Percentiles rank a stretch among this genome's conserved stretches.
These are phyloP conservation scores for Penicillium chermesinum DNA, from an alignment of 495 filamentous ascomycete genomes.

Conservation along the genomic window DNA sequence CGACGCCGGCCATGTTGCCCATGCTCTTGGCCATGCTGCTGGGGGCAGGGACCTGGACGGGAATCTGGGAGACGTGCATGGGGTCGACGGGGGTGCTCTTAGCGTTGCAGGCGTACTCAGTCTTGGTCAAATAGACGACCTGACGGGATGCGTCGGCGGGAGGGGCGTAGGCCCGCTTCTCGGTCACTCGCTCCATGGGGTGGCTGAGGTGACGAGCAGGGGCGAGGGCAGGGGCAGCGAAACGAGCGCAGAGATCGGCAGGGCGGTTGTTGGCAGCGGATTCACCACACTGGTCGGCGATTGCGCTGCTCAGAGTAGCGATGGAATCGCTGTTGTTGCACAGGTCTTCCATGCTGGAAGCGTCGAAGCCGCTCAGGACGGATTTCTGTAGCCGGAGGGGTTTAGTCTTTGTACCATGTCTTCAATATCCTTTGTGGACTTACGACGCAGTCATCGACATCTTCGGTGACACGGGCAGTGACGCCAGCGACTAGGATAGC, in stretches of 20 bases:
- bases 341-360: slow-evolving; percentile 9
- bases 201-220: slow-evolving; percentile 19
- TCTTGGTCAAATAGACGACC: slow-evolving; percentile 22
- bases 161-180: slow-evolving; percentile 18
- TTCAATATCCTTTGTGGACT: background rate
- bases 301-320: background rate
- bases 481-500: slow-evolving; percentile 16
- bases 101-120: slow-evolving; percentile 21
- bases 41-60: slow-evolving; percentile 14
- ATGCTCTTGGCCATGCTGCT: background rate
- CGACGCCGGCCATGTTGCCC: slow-evolving; percentile 6
- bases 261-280: slow-evolving; percentile 3
- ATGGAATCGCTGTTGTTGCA: slow-evolving; percentile 19
- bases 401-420: background rate
- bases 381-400: slow-evolving; percentile 12
- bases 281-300: background rate
- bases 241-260: background rate
- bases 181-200: slow-evolving; percentile 19
- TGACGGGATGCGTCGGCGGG: slow-evolving; percentile 1
- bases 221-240: slow-evolving; percentile 7
- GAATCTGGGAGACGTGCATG: slow-evolving; percentile 22
- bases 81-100: slow-evolving; percentile 7
- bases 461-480: slow-evolving; percentile 2
- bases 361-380: slow-evolving; percentile 1
- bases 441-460: slow-evolving; percentile 17